Conservation (phyloP, 306 rosid genomes). For the Gynostemma pentaphyllum region DNA sequence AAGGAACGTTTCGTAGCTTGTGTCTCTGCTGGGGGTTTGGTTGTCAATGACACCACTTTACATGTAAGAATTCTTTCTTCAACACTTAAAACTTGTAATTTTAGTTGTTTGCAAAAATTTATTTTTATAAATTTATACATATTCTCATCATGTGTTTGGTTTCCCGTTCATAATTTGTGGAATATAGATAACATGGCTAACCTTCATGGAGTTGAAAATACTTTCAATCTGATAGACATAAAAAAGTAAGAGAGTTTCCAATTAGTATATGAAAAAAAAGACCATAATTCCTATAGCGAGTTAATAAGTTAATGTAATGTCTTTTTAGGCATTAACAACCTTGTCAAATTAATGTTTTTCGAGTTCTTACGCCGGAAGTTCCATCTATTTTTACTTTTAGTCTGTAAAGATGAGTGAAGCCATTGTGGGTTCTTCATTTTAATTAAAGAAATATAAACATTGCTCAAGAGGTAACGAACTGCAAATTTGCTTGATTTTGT, state of each 20-base stretch:
- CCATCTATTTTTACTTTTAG: background rate
- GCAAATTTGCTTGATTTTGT: slow-evolving; percentile 6
- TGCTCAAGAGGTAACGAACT: background rate
- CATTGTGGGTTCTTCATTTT: background rate
- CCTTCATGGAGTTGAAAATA: background rate
- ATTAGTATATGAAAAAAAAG: background rate
- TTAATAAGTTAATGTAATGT: background rate
- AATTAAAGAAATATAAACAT: background rate
- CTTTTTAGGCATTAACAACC: background rate
- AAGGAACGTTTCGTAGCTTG: slow-evolving; percentile 56
- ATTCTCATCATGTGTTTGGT: background rate
- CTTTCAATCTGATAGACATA: background rate
- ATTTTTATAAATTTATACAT: background rate
- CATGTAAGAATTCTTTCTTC: slow-evolving; percentile 44
- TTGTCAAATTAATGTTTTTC: background rate
- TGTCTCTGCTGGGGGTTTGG: slow-evolving; percentile 87
- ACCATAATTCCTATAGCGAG: background rate
- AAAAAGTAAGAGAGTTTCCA: background rate
- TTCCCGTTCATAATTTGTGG: background rate
- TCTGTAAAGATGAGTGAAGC: background rate
- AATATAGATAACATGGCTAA: background rate
- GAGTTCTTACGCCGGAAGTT: background rate
- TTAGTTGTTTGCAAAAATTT: background rate
- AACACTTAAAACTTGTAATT: background rate
- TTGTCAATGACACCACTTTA: slow-evolving; percentile 62